These are phyloP conservation scores for Candolleomyces aberdarensis DNA, from an alignment of 768 basidiomycete species.

Conservation along the genomic window DNA sequence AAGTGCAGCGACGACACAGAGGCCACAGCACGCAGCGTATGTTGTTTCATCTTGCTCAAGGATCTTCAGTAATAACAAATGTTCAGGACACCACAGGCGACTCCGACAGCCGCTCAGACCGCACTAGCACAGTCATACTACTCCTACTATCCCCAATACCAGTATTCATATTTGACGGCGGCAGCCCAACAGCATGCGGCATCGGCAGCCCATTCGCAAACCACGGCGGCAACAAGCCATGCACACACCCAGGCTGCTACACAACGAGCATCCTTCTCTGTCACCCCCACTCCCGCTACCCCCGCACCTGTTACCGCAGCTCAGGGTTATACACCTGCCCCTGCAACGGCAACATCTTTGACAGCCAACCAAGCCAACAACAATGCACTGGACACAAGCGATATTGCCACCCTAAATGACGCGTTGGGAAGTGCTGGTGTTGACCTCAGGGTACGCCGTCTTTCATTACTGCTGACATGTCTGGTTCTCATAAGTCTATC, in stretches of 20 bases:
- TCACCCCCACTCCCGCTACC: background rate
- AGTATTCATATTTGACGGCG: background rate
- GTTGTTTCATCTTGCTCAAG: background rate
- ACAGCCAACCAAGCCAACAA: slow-evolving; percentile 23
- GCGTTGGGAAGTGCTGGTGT: slow-evolving; percentile 86
- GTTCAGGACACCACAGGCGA: background rate
- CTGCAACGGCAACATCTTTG: slow-evolving; percentile 6
- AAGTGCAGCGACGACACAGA: background rate
- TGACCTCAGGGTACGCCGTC: slow-evolving; percentile 63
- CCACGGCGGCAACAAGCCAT: background rate
- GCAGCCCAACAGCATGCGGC: background rate
- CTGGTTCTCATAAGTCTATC: background rate
- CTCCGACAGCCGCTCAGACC: background rate
- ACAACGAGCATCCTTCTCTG: background rate
- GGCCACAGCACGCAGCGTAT: background rate
- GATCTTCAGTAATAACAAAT: background rate
- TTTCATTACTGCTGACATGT: background rate
- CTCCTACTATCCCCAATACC: background rate
- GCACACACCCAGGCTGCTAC: background rate
- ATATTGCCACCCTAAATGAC: slow-evolving; percentile 78
- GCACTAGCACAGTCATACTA: background rate
- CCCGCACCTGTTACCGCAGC: slow-evolving; percentile 6
- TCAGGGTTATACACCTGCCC: slow-evolving; percentile 4
- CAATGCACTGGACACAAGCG: slow-evolving; percentile 53
- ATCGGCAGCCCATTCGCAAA: background rate